phyloP scores from a whole-genome alignment of 2,329 filamentous ascomycete genomes.

The Paecilomyces niveus region DNA sequence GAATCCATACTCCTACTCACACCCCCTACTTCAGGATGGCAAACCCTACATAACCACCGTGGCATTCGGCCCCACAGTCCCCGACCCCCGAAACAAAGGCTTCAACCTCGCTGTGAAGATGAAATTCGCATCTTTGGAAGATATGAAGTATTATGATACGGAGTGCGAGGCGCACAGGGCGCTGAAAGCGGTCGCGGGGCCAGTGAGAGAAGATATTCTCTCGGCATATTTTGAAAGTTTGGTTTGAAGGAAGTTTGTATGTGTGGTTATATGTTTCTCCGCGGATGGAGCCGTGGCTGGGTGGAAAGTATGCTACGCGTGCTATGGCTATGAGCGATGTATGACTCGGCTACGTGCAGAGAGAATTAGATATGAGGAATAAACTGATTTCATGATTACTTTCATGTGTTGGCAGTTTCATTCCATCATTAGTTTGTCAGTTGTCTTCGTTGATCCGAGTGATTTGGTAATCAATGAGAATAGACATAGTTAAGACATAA shows the following conservation, averaged over 20 bases:
- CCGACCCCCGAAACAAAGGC: slow-evolving; percentile 56
- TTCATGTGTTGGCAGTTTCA: too few relatives aligned
- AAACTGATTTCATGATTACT: too few relatives aligned
- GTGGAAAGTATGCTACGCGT: neutral
- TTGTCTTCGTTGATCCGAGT: too few relatives aligned
- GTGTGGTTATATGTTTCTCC: neutral
- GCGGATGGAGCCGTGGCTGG: neutral
- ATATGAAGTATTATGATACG: slow-evolving; percentile 64
- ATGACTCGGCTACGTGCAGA: too few relatives aligned
- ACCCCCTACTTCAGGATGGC: slow-evolving; percentile 49
- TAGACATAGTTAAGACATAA: neutral
- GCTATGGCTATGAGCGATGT: neutral
- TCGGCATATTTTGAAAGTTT: slow-evolving; percentile 31
- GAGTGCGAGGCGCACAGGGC: slow-evolving; percentile 49
- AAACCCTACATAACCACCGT: slow-evolving; percentile 62
- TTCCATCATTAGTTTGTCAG: too few relatives aligned
- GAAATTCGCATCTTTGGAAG: slow-evolving; percentile 57
- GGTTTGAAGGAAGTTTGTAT: slow-evolving; percentile 12
- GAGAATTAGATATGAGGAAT: too few relatives aligned
- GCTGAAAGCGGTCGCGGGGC: slow-evolving; percentile 32
- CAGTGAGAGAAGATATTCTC: slow-evolving; percentile 29
- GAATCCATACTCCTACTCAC: neutral
- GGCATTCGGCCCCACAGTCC: slow-evolving; percentile 47
- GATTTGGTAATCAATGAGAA: neutral
- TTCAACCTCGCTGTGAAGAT: slow-evolving; percentile 59